phyloP scores from a whole-genome alignment of 192 early-diverging fungal species.

The Chytriomyces hyalinus region DNA sequence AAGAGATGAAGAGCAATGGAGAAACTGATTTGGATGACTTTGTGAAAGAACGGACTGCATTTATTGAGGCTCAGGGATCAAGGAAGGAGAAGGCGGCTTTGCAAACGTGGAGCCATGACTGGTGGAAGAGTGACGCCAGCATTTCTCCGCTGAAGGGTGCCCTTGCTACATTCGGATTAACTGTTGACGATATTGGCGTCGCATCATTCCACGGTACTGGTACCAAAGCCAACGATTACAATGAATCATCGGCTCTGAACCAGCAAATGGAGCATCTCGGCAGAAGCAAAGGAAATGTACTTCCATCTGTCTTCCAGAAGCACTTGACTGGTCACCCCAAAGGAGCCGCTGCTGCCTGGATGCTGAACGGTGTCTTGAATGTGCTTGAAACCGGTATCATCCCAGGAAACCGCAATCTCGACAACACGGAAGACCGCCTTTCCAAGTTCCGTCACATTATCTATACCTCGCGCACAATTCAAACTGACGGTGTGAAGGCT shows the following conservation, averaged over 20 bases:
- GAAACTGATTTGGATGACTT: conserved; percentile 51
- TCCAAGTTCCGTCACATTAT: conserved; percentile 77
- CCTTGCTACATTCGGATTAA: conserved; percentile 85
- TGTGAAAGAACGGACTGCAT: conserved; percentile 56
- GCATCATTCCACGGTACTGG: conserved; percentile 96
- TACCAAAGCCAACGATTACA: conserved; percentile 94
- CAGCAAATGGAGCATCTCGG: conserved; percentile 86
- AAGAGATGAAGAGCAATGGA: conserved; percentile 53
- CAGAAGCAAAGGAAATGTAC: conserved; percentile 77
- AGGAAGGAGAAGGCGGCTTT: conserved; percentile 76
- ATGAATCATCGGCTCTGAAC: conserved; percentile 87
- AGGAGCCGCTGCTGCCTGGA: conserved; percentile 95
- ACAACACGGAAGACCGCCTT: conserved; percentile 81
- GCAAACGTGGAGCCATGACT: conserved; percentile 79
- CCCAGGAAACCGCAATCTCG: conserved; percentile 91
- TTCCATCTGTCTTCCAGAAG: conserved; percentile 88
- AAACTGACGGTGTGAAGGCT: conserved; percentile 90
- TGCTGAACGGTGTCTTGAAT: conserved; percentile 93
- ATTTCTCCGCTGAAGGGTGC: conserved; percentile 87
- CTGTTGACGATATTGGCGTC: conserved; percentile 89
- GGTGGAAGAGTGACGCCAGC: conserved; percentile 72
- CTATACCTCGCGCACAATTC: conserved; percentile 83
- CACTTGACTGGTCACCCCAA: conserved; percentile 96
- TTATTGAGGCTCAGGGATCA: conserved; percentile 56
- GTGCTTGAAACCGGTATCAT: conserved; percentile 81